Evolutionary conservation across 371 early-diverging fungal genomes (phyloP), one percentile per base, ranked within the genome.

Genomic region (Globomyces sp.): DNA sequence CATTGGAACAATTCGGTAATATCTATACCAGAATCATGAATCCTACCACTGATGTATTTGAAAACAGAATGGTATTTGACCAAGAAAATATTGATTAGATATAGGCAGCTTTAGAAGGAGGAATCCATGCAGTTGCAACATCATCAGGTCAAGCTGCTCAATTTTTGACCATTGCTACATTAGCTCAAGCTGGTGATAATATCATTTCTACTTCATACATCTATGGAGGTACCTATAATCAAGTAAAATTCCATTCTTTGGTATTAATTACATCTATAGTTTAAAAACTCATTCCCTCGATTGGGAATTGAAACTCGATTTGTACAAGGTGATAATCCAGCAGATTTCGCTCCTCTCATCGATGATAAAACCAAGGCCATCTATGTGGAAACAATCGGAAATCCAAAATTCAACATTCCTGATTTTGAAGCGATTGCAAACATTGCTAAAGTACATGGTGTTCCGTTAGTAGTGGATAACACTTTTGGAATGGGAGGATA

Each of bases 401-500:
- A 95, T 76, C 95, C 95, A 42, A 81, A 83, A 64, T 91, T 87
- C 77, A 84, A 83, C 65, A 85, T 93, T 0, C 91, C 93, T n/a
- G 91, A 93, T 66, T 90, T 93, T 71, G 80, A 79, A 59, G 88
- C 83, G 34, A 81, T 95, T 47, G 88, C 93, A 43, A 80, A 86
- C 43, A 77, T 89, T 24, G 90, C 91, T 46, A 92, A 95, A 69
- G 81, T 82, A 49, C 85, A 87, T 51, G 90, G 91, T n/a, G 80
- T 95, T 42, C 94, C 94, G 42, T 72, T 81, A 43, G 81, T 88
- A 65, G 88, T 86, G 48, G 95, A 86, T 82, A 94, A 94, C 81
- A 95, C 95, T 0, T 93, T 94, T 71, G 95, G 94, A 68, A 89
- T 90, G 64, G 94, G 90, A 58, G 95, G 93, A n/a, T 94, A 90